Base-by-base conservation (phyloP, 371 early-diverging fungal species). In the Batkoa obscura region DNA sequence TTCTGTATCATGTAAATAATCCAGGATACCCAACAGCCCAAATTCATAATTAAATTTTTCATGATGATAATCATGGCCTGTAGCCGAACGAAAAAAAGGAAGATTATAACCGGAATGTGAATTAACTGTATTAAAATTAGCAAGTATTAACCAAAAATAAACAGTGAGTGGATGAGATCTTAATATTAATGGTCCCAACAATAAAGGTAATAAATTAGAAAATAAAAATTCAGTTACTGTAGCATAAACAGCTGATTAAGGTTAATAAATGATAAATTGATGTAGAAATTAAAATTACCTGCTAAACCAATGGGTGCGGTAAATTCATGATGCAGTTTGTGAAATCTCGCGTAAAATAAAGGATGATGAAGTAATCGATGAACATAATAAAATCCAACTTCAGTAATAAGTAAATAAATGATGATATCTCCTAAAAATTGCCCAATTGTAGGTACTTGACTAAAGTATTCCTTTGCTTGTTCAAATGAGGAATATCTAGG, bases 61-160 rank as follows among this genome's bases (percentile, higher is more conserved):
- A 57, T 81, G 82, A 60, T 81, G 82, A 62, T 71, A 79, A 56
- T 81, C 82, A 62, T 81, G 82, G 47, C 60, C 68, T 61, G 75
- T 64, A 30, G 72, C 68, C 48, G 66, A 59, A 38, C 69, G 62
- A 61, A 70, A 71, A 58, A 70, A 57, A 3, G 72, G 76, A 56
- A 80, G 59, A 57, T 71, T 69, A 62, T 74, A 80, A 1, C 81
- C 81, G 60, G 72, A 73, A 60, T 80, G 81, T 0, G 71, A 69
- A 63, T 72, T 71, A 55, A 78, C 72, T 13, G 81, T 75, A 51
- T 73, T 75, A 48, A 73, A 68, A 56, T 71, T 62, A 5, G 67
- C 69, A 59, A 58, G 3, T 3, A 31, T 51, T 2, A 42, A 50
- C 17, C 12, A 78, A 10, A 73, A 55, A 59, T 67, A 63, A 60